Evolutionary conservation across 2,329 filamentous ascomycete species (phyloP).

Genomic region (Xylariaceae sp.): DNA sequence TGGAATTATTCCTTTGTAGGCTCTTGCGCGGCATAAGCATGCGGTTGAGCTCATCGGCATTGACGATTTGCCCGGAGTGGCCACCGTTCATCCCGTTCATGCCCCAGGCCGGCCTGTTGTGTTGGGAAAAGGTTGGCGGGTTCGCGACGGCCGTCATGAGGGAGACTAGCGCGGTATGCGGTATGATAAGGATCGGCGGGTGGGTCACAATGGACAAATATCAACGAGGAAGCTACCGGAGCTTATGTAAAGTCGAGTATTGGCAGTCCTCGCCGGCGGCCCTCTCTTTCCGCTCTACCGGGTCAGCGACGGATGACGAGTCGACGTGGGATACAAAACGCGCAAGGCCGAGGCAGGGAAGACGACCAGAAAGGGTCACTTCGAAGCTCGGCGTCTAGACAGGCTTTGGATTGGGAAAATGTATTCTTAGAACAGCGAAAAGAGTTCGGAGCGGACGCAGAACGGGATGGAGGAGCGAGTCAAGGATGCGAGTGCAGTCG

Average conservation of each 20-base stretch:
- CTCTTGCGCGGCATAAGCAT: constrained; percentile 89
- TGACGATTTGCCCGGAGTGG: constrained; percentile 50
- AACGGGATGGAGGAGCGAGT: neutral
- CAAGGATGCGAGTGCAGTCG: constrained; percentile 1
- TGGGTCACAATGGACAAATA: constrained; percentile 12
- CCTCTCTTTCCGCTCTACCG: constrained; percentile 5
- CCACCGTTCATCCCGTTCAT: constrained; percentile 44
- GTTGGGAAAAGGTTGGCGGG: constrained; percentile 57
- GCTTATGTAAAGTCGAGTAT: constrained; percentile 1
- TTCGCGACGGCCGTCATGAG: constrained; percentile 65
- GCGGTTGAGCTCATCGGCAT: constrained; percentile 75
- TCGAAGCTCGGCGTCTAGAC: constrained; percentile 3
- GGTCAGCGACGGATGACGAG: constrained; percentile 5
- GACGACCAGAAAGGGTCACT: constrained; percentile 9
- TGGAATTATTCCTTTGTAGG: constrained; percentile 82
- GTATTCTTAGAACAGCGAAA: constrained; percentile 5
- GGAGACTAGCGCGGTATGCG: constrained; percentile 28
- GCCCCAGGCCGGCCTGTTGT: constrained; percentile 61
- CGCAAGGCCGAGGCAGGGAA: constrained; percentile 1
- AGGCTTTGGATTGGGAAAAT: constrained; percentile 3
- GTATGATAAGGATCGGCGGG: constrained; percentile 14
- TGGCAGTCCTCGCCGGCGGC: neutral
- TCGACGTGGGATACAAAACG: constrained; percentile 11
- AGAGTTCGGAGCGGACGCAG: neutral
- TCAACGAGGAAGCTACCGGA: constrained; percentile 18